Conservation (phyloP, 2,329 filamentous ascomycete species). For the Ophiostoma ulmi region DNA sequence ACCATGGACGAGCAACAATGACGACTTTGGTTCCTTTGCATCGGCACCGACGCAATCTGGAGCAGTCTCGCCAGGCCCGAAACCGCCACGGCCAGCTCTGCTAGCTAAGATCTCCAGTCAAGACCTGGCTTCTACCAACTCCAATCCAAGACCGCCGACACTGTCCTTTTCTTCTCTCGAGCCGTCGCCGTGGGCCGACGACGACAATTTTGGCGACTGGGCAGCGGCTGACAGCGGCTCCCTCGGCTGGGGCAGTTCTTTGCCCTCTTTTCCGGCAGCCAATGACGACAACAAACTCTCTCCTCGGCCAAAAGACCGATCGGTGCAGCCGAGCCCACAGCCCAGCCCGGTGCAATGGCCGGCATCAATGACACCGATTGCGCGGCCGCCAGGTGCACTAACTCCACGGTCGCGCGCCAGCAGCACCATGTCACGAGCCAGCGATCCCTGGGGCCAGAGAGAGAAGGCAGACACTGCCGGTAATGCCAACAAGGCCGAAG, state of each 20-base stretch:
- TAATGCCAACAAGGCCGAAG: background rate
- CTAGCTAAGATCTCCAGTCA: constrained; percentile 28
- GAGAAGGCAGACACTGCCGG: background rate
- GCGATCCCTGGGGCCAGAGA: constrained; percentile 1
- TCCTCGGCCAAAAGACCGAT: constrained; percentile 33
- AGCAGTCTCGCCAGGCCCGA: constrained; percentile 31
- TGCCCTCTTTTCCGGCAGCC: background rate
- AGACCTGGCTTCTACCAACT: constrained; percentile 26
- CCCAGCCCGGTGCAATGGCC: constrained; percentile 41
- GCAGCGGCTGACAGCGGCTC: constrained; percentile 28
- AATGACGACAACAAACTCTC: constrained; percentile 30
- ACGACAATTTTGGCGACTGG: constrained; percentile 41
- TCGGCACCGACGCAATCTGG: background rate
- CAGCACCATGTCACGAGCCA: background rate
- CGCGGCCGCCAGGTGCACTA: constrained; percentile 15
- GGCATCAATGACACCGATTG: constrained; percentile 6
- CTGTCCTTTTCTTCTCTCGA: constrained; percentile 23
- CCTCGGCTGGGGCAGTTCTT: background rate
- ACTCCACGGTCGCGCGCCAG: constrained; percentile 7
- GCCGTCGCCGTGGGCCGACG: constrained; percentile 41
- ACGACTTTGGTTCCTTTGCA: constrained; percentile 1
- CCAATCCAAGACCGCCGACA: constrained; percentile 29
- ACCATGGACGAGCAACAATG: constrained; percentile 44
- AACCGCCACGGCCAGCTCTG: constrained; percentile 42
- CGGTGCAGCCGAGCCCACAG: constrained; percentile 20